These are phyloP conservation scores for Apiospora pterosperma DNA, from an alignment of 2,329 filamentous ascomycete species.

Conservation along the genomic window DNA sequence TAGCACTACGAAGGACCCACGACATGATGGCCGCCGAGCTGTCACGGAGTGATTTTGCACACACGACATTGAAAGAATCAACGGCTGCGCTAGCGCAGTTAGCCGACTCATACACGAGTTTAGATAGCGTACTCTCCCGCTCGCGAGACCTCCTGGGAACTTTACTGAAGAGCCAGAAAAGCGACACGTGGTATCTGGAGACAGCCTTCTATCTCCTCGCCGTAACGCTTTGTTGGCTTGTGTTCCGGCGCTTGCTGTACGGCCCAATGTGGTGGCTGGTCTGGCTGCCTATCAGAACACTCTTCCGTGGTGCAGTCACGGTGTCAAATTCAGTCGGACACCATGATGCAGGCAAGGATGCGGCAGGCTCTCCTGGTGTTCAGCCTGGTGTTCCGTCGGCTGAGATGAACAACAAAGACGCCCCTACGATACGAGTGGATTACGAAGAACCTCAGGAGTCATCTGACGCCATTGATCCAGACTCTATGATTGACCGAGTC, in stretches of 20 bases:
- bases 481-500: background rate
- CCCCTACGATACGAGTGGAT: conserved; percentile 49
- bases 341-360: conserved; percentile 22
- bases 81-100: conserved; percentile 79
- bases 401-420: conserved; percentile 33
- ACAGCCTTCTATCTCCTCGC: conserved; percentile 81
- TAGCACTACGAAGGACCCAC: conserved; percentile 80
- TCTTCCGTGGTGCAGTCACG: conserved; percentile 57
- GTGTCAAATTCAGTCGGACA: conserved; percentile 51
- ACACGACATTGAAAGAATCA: conserved; percentile 81
- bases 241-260: conserved; percentile 82
- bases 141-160: conserved; percentile 74
- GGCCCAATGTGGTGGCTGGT: conserved; percentile 88
- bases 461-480: background rate
- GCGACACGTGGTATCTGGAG: conserved; percentile 96
- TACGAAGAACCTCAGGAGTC: conserved; percentile 22
- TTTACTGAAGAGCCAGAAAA: conserved; percentile 84
- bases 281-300: conserved; percentile 72
- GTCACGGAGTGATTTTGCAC: conserved; percentile 81
- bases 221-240: conserved; percentile 76
- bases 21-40: conserved; percentile 83
- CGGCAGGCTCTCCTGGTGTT: conserved; percentile 18
- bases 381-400: conserved; percentile 15
- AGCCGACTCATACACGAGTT: conserved; percentile 73
- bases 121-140: conserved; percentile 73